Evolutionary conservation across 208 protist species (phyloP).

Genomic region (Trichomonas tenax): DNA sequence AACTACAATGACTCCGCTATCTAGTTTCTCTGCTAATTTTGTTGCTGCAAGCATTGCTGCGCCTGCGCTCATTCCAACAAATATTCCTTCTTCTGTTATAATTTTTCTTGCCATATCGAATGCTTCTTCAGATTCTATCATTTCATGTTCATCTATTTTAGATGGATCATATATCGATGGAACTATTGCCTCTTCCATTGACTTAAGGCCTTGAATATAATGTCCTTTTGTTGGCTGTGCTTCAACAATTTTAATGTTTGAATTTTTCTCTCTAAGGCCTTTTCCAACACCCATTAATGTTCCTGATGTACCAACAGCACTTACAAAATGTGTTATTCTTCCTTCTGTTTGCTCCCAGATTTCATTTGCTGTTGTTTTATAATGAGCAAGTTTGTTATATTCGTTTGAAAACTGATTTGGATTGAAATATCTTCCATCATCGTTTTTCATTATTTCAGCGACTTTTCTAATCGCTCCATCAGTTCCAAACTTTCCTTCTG

Average conservation of each 20-base stretch:
- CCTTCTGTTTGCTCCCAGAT: constrained; percentile 35
- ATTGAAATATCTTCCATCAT: constrained; percentile 16
- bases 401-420: constrained; percentile 58
- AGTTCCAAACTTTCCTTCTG: constrained; percentile 70
- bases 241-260: constrained; percentile 14
- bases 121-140: not conserved
- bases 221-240: not conserved
- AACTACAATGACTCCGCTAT: not conserved
- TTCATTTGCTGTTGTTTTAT: constrained; percentile 66
- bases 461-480: constrained; percentile 62
- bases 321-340: not conserved
- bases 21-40: not conserved
- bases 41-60: not conserved
- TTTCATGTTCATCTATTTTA: not conserved
- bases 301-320: not conserved
- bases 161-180: not conserved
- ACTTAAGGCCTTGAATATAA: not conserved
- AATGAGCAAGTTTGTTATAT: constrained; percentile 62
- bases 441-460: not conserved
- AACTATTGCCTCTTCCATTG: not conserved
- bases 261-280: not conserved
- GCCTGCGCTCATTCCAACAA: not conserved
- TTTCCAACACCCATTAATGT: constrained; percentile 13
- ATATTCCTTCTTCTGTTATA: not conserved
- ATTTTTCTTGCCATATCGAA: not conserved